Conservation (phyloP, 164 flowering plant genomes). For the Aristolochia fimbriata region DNA sequence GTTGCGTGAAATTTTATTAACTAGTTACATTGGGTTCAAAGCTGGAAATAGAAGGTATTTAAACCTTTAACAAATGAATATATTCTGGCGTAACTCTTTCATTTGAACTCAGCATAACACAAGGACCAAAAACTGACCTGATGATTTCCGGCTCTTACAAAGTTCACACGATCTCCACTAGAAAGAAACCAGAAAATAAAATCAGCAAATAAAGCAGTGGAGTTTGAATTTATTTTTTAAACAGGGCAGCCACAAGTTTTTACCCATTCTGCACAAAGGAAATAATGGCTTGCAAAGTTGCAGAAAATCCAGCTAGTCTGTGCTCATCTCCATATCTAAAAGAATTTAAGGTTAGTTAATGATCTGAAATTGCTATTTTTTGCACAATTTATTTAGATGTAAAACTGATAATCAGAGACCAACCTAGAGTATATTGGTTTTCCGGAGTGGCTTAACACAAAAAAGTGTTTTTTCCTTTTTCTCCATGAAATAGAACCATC, state of each 20-base stretch:
- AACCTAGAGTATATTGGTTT: conserved; percentile 98
- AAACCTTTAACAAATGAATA: too few relatives aligned
- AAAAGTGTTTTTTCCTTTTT: conserved; percentile 92
- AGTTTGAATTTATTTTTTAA: background rate
- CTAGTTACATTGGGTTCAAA: too few relatives aligned
- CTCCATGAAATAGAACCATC: conserved; percentile 97
- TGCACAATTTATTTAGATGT: too few relatives aligned
- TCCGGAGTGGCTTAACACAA: conserved; percentile 88
- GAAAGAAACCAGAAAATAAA: conserved; percentile 16
- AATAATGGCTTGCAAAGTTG: conserved; percentile 93
- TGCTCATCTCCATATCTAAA: conserved; percentile 95
- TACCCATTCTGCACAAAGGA: conserved; percentile 99
- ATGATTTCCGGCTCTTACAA: conserved; percentile 91
- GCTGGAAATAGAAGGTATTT: too few relatives aligned
- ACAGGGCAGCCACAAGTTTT: conserved; percentile 4
- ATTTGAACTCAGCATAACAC: background rate
- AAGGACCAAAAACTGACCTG: conserved; percentile 42
- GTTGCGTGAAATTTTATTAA: too few relatives aligned
- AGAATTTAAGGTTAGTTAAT: background rate
- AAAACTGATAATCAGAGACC: background rate
- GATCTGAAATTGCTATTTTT: too few relatives aligned
- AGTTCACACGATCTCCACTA: conserved; percentile 85
- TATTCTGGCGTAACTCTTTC: too few relatives aligned
- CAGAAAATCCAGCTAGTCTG: conserved; percentile 96
- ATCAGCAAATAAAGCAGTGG: conserved; percentile 1